Evolutionary conservation across 306 rosid genomes (phyloP), one percentile per base, ranked within the genome.

Genomic region (Macrotyloma uniflorum): DNA sequence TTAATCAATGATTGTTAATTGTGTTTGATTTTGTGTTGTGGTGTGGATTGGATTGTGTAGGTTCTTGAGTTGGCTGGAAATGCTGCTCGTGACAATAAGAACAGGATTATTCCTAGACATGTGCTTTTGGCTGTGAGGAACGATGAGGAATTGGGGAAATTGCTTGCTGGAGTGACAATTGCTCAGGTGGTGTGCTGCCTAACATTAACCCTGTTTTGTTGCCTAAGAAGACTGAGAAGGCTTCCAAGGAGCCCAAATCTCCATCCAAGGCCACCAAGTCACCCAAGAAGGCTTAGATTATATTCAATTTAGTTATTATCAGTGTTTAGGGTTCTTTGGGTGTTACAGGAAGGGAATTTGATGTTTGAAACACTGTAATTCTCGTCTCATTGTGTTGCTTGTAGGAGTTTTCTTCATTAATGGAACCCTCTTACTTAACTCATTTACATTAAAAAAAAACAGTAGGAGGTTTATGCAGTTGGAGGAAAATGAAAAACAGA

Each of bases 41-140:
- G 24, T 28, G 6, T 28, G 36, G 12, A 18, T 50, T 35, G 22
- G 28, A 28, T 62, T 38, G 15, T 22, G 65, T 22, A 93, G 94
- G 94, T 93, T 45, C 73, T 93, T 81, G 96, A 93, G 15, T 84
- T 93, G 81, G 98, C 98, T 18, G 98, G 98, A 55, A 93, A 93
- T 83, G 98, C 98, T 0, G 98, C 94, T 2, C 74, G 98, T 7
- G 98, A 93, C 51, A 93, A 88, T 85, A 91, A 93, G 82, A 90
- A 77, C 7, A 85, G 96, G 61, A 91, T 93, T 0, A 88, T 84
- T 4, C 96, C 96, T 0, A 84, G 94, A 80, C 98, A 93, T 54
- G 75, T 93, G 14, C 30, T 93, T 16, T 23, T 90, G 13, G 96
- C 94, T 0, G 86, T 93, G 59, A 93, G 94, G 83, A 93, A 91